A percentile compares a stretch with the other conserved stretches of the same genome.
Evolutionary conservation across 106 monocot genomes (phyloP).

Genomic region (Apostasia ramifera): DNA sequence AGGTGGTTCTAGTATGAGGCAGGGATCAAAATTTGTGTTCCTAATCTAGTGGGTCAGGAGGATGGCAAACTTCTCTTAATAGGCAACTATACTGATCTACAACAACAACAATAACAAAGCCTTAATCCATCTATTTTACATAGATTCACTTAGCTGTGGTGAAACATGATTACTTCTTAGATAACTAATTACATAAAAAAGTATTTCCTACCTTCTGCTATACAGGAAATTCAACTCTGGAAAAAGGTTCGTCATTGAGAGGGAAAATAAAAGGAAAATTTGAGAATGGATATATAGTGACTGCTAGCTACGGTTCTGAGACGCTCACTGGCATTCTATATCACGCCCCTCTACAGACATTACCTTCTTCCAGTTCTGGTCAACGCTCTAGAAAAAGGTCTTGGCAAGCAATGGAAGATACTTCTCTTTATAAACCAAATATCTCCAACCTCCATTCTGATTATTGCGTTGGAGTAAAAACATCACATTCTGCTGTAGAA

Average conservation of each 20-base stretch:
- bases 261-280: conserved; percentile 17
- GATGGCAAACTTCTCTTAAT: too few species aligned
- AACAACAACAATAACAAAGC: too few species aligned
- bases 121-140: too few species aligned
- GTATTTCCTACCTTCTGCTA: not conserved
- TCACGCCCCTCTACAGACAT: not conserved
- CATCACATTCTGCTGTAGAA: not conserved
- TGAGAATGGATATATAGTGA: conserved; percentile 22
- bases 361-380: conserved; percentile 3
- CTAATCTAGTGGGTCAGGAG: too few species aligned
- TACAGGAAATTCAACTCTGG: conserved; percentile 4
- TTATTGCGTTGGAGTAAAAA: not conserved
- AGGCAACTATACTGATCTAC: too few species aligned
- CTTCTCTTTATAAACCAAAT: not conserved
- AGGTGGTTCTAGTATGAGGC: too few species aligned
- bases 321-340: conserved; percentile 11
- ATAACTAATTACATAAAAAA: too few species aligned
- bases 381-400: conserved; percentile 5
- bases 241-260: conserved; percentile 11
- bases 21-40: too few species aligned
- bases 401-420: not conserved
- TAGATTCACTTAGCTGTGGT: too few species aligned
- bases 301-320: conserved; percentile 10
- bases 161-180: too few species aligned
- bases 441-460: not conserved